Evolutionary conservation across 768 basidiomycete species (phyloP), one percentile per base, ranked within the genome.

Genomic region (Kwoniella botswanensis): DNA sequence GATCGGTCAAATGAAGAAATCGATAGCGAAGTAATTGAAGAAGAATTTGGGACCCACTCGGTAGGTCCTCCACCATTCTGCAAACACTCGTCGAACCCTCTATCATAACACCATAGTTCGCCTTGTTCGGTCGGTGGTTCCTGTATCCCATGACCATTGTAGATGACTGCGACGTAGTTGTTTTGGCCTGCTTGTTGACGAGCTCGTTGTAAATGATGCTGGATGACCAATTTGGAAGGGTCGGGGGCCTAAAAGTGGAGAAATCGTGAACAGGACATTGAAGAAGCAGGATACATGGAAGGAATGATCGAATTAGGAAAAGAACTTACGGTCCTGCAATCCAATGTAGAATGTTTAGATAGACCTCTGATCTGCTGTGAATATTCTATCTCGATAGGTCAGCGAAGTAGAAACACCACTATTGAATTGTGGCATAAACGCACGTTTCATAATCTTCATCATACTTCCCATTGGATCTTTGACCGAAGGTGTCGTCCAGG

Each of bases 41-140:
- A 52, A 21, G n/a, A 43, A 43, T 62, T 0, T 35, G 7, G 35
- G 35, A 73, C 79, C 57, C 52, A 81, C 79, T 81, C 79, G 43
- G 74, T 71, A 0, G 79, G 78, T 9, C 76, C 78, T 26, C 67
- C 53, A 4, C 79, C 78, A 29, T 70, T 64, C 17, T 71, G 58
- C 6, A 71, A 61, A 62, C 74, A 77, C 35, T 81, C 78, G 44
- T 81, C 79, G 50, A 81, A 81, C 4, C 65, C 63, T 46, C 65
- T 68, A 65, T 81, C 79, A 60, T 81, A 79, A 55, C 78, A 79
- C 79, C 79, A 81, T 43, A 81, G 56, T 70, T 81, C 79, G 5
- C 79, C 79, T 5, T 78, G 78, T 53, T 81, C 78, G 13, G 79
- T 81, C 22, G 79, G 79, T 5, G 79, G 76, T 65, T 81, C 79